Percentiles rank a stretch among this genome's conserved stretches.
phyloP scores from a whole-genome alignment of 164 flowering plant species.

The Liriodendron chinense region DNA sequence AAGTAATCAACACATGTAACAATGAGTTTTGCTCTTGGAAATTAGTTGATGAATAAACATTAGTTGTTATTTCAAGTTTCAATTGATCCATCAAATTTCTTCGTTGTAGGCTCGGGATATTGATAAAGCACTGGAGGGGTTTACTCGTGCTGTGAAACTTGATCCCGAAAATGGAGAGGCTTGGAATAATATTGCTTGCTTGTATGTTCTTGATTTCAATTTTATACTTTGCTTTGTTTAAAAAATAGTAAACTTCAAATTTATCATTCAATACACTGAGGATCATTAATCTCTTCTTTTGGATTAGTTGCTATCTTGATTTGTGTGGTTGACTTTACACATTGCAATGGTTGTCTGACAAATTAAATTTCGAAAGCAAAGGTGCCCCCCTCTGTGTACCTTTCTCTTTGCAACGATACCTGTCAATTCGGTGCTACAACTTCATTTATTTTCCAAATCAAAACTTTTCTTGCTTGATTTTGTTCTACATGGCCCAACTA shows the following conservation, averaged over 20 bases:
- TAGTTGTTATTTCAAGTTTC: not conserved
- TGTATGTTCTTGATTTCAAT: conserved; percentile 42
- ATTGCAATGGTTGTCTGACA: not conserved
- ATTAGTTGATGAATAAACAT: not conserved
- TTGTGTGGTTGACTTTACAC: not conserved
- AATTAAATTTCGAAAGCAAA: not conserved
- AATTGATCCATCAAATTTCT: not conserved
- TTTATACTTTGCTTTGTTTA: not conserved
- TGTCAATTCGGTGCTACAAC: no score
- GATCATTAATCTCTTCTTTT: not conserved
- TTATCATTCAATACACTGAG: not conserved
- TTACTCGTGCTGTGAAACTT: conserved; percentile 84
- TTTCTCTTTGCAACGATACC: no score
- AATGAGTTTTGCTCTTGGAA: not conserved
- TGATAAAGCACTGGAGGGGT: conserved; percentile 78
- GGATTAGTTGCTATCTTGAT: not conserved
- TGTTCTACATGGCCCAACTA: not conserved
- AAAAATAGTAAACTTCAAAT: not conserved
- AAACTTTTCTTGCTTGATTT: no score
- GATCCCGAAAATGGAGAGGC: conserved; percentile 99
- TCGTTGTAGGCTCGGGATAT: conserved; percentile 68
- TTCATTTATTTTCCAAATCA: no score
- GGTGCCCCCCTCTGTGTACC: no score
- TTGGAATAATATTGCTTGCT: conserved; percentile 95
- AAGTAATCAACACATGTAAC: not conserved